A percentile compares a stretch with the other conserved stretches of the same genome.
These are phyloP conservation scores for Phytopythium montanum DNA, from an alignment of 352 stramenopile genomes.

Conservation along the genomic window DNA sequence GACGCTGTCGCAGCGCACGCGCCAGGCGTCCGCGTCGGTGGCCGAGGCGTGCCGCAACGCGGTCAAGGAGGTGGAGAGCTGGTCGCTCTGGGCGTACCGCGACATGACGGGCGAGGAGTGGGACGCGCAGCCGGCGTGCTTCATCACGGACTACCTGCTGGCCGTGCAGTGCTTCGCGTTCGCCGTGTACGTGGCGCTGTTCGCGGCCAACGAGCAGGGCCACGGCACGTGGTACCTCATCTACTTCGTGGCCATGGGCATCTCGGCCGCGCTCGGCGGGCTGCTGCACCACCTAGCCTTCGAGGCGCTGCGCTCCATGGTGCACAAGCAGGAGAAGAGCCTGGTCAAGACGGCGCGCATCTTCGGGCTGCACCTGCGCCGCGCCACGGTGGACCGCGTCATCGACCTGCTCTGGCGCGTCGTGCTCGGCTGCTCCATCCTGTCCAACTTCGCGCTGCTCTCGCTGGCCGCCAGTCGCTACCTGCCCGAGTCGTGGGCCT, in stretches of 20 bases:
- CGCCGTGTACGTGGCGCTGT: conserved; percentile 75
- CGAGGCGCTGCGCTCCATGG: conserved; percentile 66
- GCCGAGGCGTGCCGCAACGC: conserved; percentile 61
- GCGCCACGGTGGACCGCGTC: conserved; percentile 62
- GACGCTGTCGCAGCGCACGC: conserved; percentile 11
- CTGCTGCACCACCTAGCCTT: conserved; percentile 82
- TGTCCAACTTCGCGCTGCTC: conserved; percentile 84
- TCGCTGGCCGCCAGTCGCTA: conserved; percentile 75
- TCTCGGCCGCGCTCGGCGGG: conserved; percentile 69
- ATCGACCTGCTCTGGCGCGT: conserved; percentile 82
- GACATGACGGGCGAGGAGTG: conserved; percentile 76
- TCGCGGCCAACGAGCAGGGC: conserved; percentile 46
- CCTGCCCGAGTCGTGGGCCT: conserved; percentile 68
- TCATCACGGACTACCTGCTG: conserved; percentile 87
- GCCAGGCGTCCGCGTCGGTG: conserved; percentile 18
- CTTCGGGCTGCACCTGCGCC: conserved; percentile 70
- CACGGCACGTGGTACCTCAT: conserved; percentile 75
- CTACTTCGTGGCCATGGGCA: conserved; percentile 85
- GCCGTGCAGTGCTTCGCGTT: conserved; percentile 83
- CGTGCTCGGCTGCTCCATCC: conserved; percentile 75
- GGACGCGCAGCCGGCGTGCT: conserved; percentile 83
- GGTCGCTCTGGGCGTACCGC: conserved; percentile 76
- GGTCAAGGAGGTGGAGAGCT: conserved; percentile 69
- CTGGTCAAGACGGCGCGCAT: conserved; percentile 61
- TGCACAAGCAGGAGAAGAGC: conserved; percentile 67